Evolutionary conservation across 495 filamentous ascomycete species (phyloP), one percentile per base, ranked within the genome.

Genomic region (Penicillium angulare): DNA sequence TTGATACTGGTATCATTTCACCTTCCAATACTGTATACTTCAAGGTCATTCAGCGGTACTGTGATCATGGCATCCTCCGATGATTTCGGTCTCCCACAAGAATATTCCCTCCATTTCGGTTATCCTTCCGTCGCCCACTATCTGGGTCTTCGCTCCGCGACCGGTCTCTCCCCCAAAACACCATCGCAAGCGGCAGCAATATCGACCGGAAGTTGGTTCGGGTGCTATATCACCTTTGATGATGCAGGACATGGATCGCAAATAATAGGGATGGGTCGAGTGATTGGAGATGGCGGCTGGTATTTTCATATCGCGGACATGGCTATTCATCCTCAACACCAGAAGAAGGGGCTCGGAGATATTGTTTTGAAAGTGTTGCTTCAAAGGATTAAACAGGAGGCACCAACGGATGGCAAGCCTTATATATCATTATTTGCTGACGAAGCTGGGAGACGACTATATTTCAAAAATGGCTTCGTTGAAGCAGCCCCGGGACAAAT

Each of bases 301-400:
- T 79, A 78, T 48, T 80, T 78, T 47, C 66, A 74, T 9, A 62
- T 82, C 43, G 70, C 71, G n/a, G 79, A 82, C 59, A 75, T 82
- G 63, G 74, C 72, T 1, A 73, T 79, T 9, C 56, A 74, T 18
- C 73, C 78, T 1, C 65, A 51, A 4, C 74, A 81, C 50, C 77
- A 78, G 53, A 64, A 71, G 22, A 71, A 72, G 34, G 79, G 79
- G 5, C 56, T 83, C 0, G 80, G 71, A 3, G 72, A 76, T 29
- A 58, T 62, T 7, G 63, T 82, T 26, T 55, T 79, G 62, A 72
- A 68, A 53, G 51, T 60, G 0, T 55, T 79, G n/a, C 53, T 78
- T 24, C 52, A 38, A 8, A 56, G 69, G 33, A 73, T 80, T 34
- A 60, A 68, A 41, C 33, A 57, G 18, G 62, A 66, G 15, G 69